phyloP scores from a whole-genome alignment of 2,329 filamentous ascomycete species.

The Colletotrichum caudatum region DNA sequence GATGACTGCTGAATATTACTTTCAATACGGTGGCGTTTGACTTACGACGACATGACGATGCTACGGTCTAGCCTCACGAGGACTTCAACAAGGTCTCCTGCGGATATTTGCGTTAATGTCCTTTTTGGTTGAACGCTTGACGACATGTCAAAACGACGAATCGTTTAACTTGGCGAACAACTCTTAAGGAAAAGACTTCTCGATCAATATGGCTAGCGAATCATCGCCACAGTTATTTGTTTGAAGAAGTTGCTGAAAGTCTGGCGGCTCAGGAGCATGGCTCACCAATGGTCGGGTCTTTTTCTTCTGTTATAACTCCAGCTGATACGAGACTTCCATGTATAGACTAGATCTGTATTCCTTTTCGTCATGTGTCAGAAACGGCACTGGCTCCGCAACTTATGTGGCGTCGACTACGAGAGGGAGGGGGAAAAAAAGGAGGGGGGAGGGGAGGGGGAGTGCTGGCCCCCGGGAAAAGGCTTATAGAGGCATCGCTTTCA shows the following conservation, averaged over 20 bases:
- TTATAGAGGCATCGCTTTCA: constrained; percentile 12
- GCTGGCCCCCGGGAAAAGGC: not conserved
- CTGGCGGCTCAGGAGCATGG: constrained; percentile 5
- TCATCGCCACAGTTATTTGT: constrained; percentile 30
- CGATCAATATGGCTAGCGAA: constrained; percentile 19
- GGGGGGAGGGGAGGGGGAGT: not conserved
- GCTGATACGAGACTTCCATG: constrained; percentile 34
- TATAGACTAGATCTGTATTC: constrained; percentile 41
- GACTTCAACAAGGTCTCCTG: constrained; percentile 22
- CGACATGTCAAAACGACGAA: constrained; percentile 15
- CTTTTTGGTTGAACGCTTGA: constrained; percentile 25
- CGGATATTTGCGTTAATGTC: constrained; percentile 31
- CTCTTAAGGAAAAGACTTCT: constrained; percentile 13
- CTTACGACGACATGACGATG: constrained; percentile 43
- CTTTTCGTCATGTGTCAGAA: constrained; percentile 20
- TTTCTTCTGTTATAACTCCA: constrained; percentile 22
- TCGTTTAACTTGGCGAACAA: constrained; percentile 17
- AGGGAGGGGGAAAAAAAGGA: constrained; percentile 5
- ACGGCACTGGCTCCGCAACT: constrained; percentile 20
- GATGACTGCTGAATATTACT: constrained; percentile 7
- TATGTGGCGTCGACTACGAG: constrained; percentile 19
- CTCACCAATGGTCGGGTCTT: constrained; percentile 23
- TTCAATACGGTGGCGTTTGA: constrained; percentile 23
- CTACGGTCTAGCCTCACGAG: constrained; percentile 36
- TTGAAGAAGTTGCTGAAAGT: constrained; percentile 30